A percentile compares a stretch with the other conserved stretches of the same genome.
Conservation (phyloP, 306 rosid genomes). For the Castanea mollissima region DNA sequence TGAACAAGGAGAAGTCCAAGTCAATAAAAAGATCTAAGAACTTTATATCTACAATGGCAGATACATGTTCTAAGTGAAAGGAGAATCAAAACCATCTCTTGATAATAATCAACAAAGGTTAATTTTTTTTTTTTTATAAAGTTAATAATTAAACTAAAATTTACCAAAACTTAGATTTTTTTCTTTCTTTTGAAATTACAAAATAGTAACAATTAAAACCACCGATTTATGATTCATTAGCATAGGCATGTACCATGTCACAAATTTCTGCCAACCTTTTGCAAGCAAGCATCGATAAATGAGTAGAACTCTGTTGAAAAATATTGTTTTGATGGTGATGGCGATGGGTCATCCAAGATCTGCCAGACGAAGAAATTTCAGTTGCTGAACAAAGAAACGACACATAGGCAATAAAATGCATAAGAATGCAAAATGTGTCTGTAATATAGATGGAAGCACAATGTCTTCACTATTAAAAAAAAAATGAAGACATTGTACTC, state of each 20-base stretch:
- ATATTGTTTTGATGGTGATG: slow-evolving; percentile 67
- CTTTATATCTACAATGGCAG: not conserved
- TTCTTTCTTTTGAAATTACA: not conserved
- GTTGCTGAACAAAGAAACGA: slow-evolving; percentile 2
- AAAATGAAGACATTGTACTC: no score
- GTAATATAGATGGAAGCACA: not conserved
- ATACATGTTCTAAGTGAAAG: not conserved
- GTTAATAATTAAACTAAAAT: not conserved
- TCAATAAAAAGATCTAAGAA: not conserved
- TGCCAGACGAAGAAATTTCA: slow-evolving; percentile 34
- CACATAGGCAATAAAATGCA: not conserved
- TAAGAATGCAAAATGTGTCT: not conserved
- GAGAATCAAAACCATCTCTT: not conserved
- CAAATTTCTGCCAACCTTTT: slow-evolving; percentile 46
- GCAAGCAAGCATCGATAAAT: slow-evolving; percentile 84
- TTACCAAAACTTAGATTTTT: not conserved
- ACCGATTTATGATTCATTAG: not conserved
- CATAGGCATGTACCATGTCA: slow-evolving; percentile 3
- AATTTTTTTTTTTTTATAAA: not conserved
- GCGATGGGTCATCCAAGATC: slow-evolving; percentile 97
- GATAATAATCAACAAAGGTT: not conserved
- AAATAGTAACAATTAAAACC: slow-evolving; percentile 2
- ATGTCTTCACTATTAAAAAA: no score
- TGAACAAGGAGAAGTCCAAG: not conserved
- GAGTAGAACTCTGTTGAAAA: slow-evolving; percentile 91